Base-by-base conservation (phyloP, 176 grass and related monocot genomes). In the Chloris gayana region DNA sequence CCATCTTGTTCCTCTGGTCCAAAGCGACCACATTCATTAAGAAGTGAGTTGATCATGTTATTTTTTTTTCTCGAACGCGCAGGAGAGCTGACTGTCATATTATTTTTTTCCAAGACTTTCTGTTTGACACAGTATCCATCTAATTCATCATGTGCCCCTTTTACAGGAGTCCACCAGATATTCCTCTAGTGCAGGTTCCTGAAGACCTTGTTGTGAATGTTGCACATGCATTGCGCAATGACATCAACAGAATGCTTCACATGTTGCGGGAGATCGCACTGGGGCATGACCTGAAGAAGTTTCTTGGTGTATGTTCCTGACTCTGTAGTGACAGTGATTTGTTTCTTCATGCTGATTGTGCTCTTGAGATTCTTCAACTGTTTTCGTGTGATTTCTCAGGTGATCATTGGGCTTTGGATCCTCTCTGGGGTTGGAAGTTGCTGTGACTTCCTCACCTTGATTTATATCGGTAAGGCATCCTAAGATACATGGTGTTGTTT, bases 381-480 rank as follows among this genome's bases (percentile, higher is more conserved):
- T 60, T 5, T 29, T 60, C 30, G n/a, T 76, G 38, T 58, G 9
- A 47, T 45, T 21, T 25, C 13, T 31, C 34, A 94, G 95, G 81
- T 98, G 73, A 92, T 98, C 50, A 84, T 87, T 46, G 92, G 88
- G 30, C 83, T 98, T 4, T 94, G 90, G 89, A 47, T 94, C 73
- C 87, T 94, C 64, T 94, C 95, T 21, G 75, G 77, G 45, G 41
- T 94, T 1, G 95, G 95, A 57, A 93, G 84, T 65, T 91, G 77
- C 83, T 89, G 82, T 10, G 84, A 93, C 70, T 93, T 94, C 92
- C 83, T 98, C 85, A 98, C 95, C 60, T 84, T 98, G 84, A 82
- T 85, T 67, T 98, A 98, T 17, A 74, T 93, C 25, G 95, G 95
- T 98, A 98, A 84, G 63, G 32, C 10, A 57, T 46, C 7, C 10